Evolutionary conservation across 768 basidiomycete genomes (phyloP).

Genomic region (Calocera cornea): DNA sequence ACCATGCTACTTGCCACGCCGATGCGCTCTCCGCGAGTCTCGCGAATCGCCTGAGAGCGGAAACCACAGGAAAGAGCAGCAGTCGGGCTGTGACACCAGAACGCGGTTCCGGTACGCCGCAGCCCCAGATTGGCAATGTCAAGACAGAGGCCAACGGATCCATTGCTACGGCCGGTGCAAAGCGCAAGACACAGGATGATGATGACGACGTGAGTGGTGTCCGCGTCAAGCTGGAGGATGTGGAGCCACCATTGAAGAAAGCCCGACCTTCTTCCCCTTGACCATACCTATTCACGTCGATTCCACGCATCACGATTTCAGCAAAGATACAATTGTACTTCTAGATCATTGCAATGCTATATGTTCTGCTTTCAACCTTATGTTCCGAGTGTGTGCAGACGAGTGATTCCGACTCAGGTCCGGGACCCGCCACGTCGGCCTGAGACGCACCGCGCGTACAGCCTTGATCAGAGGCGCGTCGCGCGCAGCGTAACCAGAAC

Average conservation of each 20-base stretch:
- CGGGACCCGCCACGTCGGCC: too few species aligned
- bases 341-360: not conserved
- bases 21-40: constrained; percentile 30
- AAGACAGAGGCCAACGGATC: constrained; percentile 26
- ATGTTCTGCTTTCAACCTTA: not conserved
- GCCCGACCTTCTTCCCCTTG: constrained; percentile 20
- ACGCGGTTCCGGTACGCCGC: not conserved
- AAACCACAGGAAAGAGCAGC: constrained; percentile 4
- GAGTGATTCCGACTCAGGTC: too few species aligned
- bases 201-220: constrained; percentile 30
- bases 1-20: constrained; percentile 87
- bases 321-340: constrained; percentile 26
- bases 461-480: not conserved
- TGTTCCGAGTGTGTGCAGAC: not conserved
- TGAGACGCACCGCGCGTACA: not conserved
- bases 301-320: constrained; percentile 8
- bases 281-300: not conserved
- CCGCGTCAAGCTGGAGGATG: constrained; percentile 5
- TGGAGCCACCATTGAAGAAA: constrained; percentile 14
- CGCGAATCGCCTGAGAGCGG: constrained; percentile 7
- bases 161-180: constrained; percentile 44
- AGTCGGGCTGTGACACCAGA: not conserved
- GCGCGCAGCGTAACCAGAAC: not conserved
- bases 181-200: constrained; percentile 48
- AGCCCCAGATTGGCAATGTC: constrained; percentile 20